Evolutionary conservation across 140 eudicot species (phyloP).

Genomic region (Flaveria floridana): DNA sequence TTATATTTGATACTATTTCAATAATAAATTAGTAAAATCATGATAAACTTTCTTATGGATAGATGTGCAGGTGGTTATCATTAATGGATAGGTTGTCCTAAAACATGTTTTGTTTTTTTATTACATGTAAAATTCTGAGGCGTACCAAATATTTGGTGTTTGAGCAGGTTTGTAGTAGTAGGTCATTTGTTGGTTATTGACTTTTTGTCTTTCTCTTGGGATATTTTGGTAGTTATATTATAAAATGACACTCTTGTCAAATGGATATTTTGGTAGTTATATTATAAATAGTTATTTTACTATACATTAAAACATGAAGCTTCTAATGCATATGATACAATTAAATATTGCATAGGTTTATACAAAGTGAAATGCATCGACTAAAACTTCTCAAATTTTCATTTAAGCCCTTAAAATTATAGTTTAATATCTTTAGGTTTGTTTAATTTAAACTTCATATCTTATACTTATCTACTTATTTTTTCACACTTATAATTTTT

Average conservation of each 20-base stretch:
- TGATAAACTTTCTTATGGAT: not conserved
- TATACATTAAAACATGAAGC: no score
- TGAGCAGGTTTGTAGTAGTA: constrained; percentile 21
- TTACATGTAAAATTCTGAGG: not conserved
- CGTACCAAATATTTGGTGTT: constrained; percentile 25
- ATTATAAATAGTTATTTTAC: not conserved
- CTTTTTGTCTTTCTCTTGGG: constrained; percentile 3
- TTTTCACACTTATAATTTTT: no score
- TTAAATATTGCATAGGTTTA: no score
- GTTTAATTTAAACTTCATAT: no score
- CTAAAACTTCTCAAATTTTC: no score
- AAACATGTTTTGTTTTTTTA: constrained; percentile 21
- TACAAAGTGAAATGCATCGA: no score
- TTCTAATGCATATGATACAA: no score
- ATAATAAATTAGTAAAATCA: constrained; percentile 3
- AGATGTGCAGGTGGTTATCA: constrained; percentile 24
- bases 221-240: not conserved
- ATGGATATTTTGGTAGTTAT: not conserved
- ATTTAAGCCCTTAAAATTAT: no score
- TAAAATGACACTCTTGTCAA: not conserved
- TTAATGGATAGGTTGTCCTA: constrained; percentile 38
- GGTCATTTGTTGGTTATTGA: constrained; percentile 23
- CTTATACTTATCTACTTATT: no score
- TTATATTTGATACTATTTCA: not conserved
- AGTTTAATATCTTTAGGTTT: no score